These are phyloP conservation scores for Rhynchospora pubera DNA, from an alignment of 176 grass and related monocot genomes.

Conservation along the genomic window DNA sequence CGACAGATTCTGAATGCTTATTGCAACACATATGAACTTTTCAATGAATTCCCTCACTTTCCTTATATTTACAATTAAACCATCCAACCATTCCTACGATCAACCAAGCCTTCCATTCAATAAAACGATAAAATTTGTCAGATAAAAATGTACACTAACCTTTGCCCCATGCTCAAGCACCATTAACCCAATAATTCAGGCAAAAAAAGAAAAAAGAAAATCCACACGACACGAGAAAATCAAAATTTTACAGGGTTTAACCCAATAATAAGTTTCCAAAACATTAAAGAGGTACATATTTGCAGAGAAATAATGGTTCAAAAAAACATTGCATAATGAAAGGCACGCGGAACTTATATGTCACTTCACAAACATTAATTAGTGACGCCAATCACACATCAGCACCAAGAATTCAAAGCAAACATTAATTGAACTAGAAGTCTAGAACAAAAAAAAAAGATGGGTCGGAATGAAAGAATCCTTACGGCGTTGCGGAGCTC, in stretches of 20 bases:
- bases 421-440: not conserved
- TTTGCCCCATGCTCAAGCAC: not conserved
- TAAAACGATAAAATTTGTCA: not conserved
- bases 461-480: not conserved
- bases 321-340: not conserved
- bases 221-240: not conserved
- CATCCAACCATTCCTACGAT: not conserved
- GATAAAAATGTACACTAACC: not conserved
- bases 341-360: not conserved
- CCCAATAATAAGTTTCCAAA: not conserved
- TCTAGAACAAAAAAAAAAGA: too few species aligned
- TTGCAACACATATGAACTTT: not conserved
- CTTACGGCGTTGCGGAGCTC: constrained; percentile 84
- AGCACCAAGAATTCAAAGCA: not conserved
- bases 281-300: not conserved
- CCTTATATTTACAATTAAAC: not conserved
- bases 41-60: not conserved
- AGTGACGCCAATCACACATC: not conserved
- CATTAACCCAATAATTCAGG: not conserved
- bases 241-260: not conserved
- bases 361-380: not conserved
- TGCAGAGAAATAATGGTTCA: not conserved
- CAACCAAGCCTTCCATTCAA: not conserved
- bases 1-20: not conserved
- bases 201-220: not conserved